Evolutionary conservation across 306 rosid genomes (phyloP), one percentile per base, ranked within the genome.

Genomic region (Cucurbita pepo): DNA sequence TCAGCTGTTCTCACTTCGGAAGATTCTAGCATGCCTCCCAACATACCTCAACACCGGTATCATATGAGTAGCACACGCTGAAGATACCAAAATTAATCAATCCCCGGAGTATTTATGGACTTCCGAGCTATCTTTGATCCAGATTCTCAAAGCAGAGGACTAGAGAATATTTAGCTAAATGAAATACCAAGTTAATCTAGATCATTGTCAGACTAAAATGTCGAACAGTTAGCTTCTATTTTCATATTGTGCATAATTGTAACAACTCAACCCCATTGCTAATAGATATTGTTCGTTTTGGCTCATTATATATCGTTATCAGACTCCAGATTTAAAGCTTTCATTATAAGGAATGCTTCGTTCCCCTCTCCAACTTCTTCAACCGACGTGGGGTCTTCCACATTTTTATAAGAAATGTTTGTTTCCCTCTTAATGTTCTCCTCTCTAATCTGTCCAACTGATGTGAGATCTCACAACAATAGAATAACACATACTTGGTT

Each of bases 1-100:
- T 71, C 79, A 21, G 61, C 87, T 1, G 80, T 60, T 84, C 86
- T 82, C 71, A 74, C 61, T 78, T 85, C 85, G 10, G 89, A 89
- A 56, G 85, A 88, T 61, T 88, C 81, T 74, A 89, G 77, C 96
- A 30, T 30, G 34, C 34, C 34, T 30, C 34, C 34, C 34, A 30
- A 30, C 34, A 30, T 30, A 30, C 34, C 34, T 30, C 34, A 30
- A 30, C 34, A 30, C 34, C 34, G 3, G 34, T 30, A 30, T 30
- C 34, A 30, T 13, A 14, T 60, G 21, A 16, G 22, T 38, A 4
- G 69, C 50, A 63, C 69, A 40, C 41, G 30, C 21, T 63, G 7
- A 38, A 40, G 48, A 60, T 6, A 37, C 67, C 21, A 36, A 60
- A 14, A 8, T 7, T 14, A 60, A 59, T 38, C 14, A 38, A 38